Evolutionary conservation across 2,329 filamentous ascomycete species (phyloP), one percentile per base, ranked within the genome.

Genomic region (Claviceps spartinae): DNA sequence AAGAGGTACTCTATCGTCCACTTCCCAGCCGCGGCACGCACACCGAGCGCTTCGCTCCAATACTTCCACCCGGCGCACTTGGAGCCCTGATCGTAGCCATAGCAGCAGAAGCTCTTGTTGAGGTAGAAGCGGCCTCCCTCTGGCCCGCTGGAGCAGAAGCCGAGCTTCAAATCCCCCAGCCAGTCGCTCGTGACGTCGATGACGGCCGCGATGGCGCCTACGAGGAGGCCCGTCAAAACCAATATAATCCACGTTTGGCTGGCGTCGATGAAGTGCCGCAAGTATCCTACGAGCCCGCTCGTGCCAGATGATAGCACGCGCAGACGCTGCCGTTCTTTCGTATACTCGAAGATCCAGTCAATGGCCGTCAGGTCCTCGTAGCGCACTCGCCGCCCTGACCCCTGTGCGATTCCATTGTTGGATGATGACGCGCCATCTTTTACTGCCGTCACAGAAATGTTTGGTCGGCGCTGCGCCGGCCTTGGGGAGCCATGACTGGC

Each of bases 291-390:
- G 5, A 95, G 59, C 0, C 89, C 87, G 20, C 79, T 75, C 7
- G 82, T 78, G 60, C 78, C 80, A 0, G 85, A 79, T 52, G 82
- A 79, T 20, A 98, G 73, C 34, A 85, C 78, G n/a, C 88, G 81
- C 61, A 94, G 72, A 24, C 93, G 81, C 66, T 95, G 88, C 20
- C 93, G 81, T 70, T 98, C 93, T 67, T 96, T 96, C 50, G 87
- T 93, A 64, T 97, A 95, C 68, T 98, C 93, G 61, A 95, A 97
- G 64, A 97, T 97, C 93, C 93, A 98, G 72, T 98, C 93, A 65
- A 98, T 98, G 54, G 93, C 91, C 16, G 91, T 96, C 65, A 96
- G 75, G 69, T 98, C 86, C 63, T 96, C 91, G 70, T 98, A 98
- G 51, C 87, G 91, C 40, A 96, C 90, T 62, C 93, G 81, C 50